phyloP scores from a whole-genome alignment of 805 yeast species.

The Ogataea allantospora region DNA sequence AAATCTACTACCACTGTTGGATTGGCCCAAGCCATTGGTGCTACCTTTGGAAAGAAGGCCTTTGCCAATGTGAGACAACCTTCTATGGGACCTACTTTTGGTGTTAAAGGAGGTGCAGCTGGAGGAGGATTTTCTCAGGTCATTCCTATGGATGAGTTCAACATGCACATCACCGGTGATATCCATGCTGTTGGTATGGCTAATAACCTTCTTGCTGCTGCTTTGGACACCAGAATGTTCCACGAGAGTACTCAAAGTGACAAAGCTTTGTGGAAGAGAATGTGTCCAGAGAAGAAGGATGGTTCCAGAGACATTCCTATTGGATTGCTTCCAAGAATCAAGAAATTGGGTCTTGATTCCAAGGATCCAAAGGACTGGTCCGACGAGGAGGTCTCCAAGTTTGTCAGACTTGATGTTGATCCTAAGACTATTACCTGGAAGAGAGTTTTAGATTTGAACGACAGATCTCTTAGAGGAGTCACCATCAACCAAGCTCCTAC shows the following conservation, averaged over 20 bases:
- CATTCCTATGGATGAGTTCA: constrained; percentile 98
- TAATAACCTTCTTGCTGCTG: constrained; percentile 91
- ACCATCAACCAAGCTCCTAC: constrained; percentile 92
- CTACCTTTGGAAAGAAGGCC: constrained; percentile 76
- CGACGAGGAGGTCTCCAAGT: constrained; percentile 66
- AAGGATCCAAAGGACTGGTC: constrained; percentile 80
- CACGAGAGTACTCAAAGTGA: constrained; percentile 85
- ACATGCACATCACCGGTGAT: constrained; percentile 96
- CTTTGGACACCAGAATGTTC: constrained; percentile 95
- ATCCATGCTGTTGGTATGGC: constrained; percentile 96
- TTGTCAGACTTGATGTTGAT: constrained; percentile 84
- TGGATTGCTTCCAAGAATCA: constrained; percentile 72
- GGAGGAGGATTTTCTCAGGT: constrained; percentile 99
- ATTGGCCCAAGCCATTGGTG: constrained; percentile 93
- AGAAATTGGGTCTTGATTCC: constrained; percentile 77
- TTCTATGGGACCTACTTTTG: constrained; percentile 98
- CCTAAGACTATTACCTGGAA: constrained; percentile 88
- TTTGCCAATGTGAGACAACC: constrained; percentile 97
- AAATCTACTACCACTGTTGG: constrained; percentile 96
- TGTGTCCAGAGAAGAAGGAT: constrained; percentile 76
- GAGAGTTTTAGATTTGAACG: constrained; percentile 93
- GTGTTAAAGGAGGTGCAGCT: constrained; percentile 99
- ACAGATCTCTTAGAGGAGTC: constrained; percentile 83
- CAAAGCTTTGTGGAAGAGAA: constrained; percentile 74
- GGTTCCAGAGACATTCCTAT: constrained; percentile 77